Conservation (phyloP, 345 rosid species). For the Durio zibethinus region DNA sequence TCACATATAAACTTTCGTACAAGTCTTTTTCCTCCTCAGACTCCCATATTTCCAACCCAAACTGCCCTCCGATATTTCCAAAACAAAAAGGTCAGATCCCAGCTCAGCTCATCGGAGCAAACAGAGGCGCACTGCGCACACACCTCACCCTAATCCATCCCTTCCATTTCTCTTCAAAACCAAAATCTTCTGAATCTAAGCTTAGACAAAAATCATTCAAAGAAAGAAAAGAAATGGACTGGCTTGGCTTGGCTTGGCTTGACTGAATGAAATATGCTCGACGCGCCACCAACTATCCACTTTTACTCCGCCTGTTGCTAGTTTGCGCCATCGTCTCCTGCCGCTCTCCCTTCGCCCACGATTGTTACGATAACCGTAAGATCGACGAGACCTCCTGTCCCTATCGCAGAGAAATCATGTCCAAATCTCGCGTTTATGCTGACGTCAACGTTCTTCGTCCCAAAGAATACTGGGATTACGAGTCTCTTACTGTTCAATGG, state of each 20-base stretch:
- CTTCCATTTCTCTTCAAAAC: neutral
- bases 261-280: slow-evolving; percentile 32
- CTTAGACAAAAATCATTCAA: neutral
- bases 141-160: too few relatives aligned
- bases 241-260: neutral
- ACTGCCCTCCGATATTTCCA: neutral
- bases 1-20: too few relatives aligned
- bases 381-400: slow-evolving; percentile 38
- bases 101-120: neutral
- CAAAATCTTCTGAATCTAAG: neutral
- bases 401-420: slow-evolving; percentile 44
- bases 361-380: slow-evolving; percentile 11
- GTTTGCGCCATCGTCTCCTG: slow-evolving; percentile 45
- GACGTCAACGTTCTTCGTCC: slow-evolving; percentile 87
- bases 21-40: too few relatives aligned
- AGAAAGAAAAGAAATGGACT: neutral
- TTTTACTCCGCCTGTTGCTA: slow-evolving; percentile 39
- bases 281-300: neutral
- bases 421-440: slow-evolving; percentile 82
- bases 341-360: slow-evolving; percentile 44
- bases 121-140: neutral
- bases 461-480: slow-evolving; percentile 95
- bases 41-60: too few relatives aligned
- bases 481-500: slow-evolving; percentile 75
- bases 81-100: neutral